phyloP scores from a whole-genome alignment of 441 rosid genomes.

The Rhodomyrtus psidioides region DNA sequence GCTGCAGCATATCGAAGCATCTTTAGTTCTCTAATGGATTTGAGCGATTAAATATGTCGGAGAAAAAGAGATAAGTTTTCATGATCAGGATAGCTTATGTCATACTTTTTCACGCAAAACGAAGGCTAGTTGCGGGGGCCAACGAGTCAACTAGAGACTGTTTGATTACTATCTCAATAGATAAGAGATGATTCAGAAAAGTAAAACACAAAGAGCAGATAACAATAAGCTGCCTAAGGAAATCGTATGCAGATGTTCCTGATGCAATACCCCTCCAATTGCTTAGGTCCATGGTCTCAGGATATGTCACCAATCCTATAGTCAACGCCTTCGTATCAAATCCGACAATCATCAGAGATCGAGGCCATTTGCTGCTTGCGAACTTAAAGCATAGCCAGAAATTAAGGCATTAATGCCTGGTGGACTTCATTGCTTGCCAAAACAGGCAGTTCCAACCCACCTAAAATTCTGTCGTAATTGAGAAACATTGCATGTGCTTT shows the following conservation, averaged over 20 bases:
- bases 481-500: not conserved
- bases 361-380: not conserved
- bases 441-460: not conserved
- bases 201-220: not conserved
- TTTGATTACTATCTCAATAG: not conserved
- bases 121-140: not conserved
- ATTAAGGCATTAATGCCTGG: not conserved
- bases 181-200: not conserved
- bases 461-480: not conserved
- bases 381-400: not conserved
- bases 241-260: not conserved
- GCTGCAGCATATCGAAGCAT: conserved; percentile 22
- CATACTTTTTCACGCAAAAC: not conserved
- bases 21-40: not conserved
- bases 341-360: not conserved
- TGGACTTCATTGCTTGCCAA: not conserved
- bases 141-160: not conserved
- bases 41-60: not conserved
- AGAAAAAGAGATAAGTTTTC: not conserved
- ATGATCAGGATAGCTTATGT: rapidly evolving
- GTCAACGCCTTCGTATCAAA: not conserved
- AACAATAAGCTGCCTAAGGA: not conserved
- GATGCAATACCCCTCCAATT: not conserved
- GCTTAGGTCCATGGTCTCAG: not conserved
- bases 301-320: not conserved